These are phyloP conservation scores for Tylopilus vinaceipallidus DNA, from an alignment of 768 basidiomycete species.

Conservation along the genomic window DNA sequence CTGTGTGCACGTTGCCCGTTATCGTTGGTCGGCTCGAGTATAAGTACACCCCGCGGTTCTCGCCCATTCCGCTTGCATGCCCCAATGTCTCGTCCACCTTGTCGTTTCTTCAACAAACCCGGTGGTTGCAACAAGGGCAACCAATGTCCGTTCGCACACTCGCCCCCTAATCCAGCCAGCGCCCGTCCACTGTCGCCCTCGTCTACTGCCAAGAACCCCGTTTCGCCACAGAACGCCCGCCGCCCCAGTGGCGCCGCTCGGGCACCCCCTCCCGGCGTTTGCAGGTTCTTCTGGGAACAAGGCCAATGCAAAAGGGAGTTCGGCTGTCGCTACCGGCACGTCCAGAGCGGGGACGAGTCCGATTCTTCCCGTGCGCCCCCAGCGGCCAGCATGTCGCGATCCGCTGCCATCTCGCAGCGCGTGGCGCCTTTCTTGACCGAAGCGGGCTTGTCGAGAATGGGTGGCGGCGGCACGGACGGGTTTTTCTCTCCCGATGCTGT, in stretches of 20 bases:
- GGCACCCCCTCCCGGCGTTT: slow-evolving; percentile 36
- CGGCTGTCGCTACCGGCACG: slow-evolving; percentile 44
- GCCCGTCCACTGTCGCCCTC: slow-evolving; percentile 2
- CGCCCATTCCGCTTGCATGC: background rate
- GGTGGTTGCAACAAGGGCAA: slow-evolving; percentile 47
- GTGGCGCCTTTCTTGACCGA: slow-evolving; percentile 46
- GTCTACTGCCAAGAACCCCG: slow-evolving; percentile 3
- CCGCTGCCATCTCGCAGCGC: slow-evolving; percentile 17
- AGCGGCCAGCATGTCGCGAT: slow-evolving; percentile 6
- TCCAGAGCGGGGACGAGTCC: slow-evolving; percentile 6
- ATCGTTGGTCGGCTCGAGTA: background rate
- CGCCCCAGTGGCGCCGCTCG: slow-evolving; percentile 5
- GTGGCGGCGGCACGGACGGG: slow-evolving; percentile 41
- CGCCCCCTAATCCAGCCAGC: slow-evolving; percentile 5
- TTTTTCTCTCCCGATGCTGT: slow-evolving; percentile 37
- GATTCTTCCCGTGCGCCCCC: slow-evolving; percentile 9
- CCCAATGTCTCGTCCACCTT: slow-evolving; percentile 32
- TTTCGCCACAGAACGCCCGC: background rate
- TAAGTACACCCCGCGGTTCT: background rate
- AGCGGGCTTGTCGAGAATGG: slow-evolving; percentile 43
- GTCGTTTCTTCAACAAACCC: slow-evolving; percentile 40
- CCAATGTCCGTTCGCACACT: slow-evolving; percentile 38
- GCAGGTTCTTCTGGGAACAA: slow-evolving; percentile 45
- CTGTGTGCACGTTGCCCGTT: background rate
- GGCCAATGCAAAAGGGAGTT: slow-evolving; percentile 49